These are phyloP conservation scores for Magnusiomyces clavatus DNA, from an alignment of 1,139 yeast species.

Conservation along the genomic window DNA sequence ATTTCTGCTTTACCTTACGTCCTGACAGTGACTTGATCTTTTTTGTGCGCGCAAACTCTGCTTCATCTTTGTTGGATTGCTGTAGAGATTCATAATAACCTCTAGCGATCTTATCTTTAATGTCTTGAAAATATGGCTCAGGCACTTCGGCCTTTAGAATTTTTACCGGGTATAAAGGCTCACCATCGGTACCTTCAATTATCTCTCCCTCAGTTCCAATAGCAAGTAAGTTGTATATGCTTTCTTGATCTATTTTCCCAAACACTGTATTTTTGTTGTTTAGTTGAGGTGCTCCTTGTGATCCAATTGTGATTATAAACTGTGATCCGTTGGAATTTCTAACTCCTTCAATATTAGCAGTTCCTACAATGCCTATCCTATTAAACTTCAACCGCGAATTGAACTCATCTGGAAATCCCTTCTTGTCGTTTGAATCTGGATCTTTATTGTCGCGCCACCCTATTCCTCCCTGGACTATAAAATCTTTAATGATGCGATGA, in stretches of 20 bases:
- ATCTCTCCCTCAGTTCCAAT: constrained; percentile 31
- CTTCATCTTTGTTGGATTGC: neutral
- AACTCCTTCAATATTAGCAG: constrained; percentile 33
- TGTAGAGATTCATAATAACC: constrained; percentile 5
- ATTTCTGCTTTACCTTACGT: constrained; percentile 20
- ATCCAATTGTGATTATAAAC: constrained; percentile 49
- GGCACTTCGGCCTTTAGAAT: constrained; percentile 39
- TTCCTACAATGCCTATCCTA: constrained; percentile 51
- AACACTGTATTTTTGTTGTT: constrained; percentile 46
- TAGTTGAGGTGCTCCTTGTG: constrained; percentile 37
- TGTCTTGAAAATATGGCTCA: constrained; percentile 45
- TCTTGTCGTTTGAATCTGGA: constrained; percentile 27
- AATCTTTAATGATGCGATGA: constrained; percentile 35
- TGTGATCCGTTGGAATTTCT: constrained; percentile 36
- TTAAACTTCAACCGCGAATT: constrained; percentile 49
- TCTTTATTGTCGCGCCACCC: constrained; percentile 33
- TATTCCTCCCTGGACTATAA: constrained; percentile 36
- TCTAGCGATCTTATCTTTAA: constrained; percentile 21
- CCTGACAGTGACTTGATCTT: constrained; percentile 6
- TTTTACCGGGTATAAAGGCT: neutral
- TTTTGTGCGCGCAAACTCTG: neutral
- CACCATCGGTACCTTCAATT: constrained; percentile 27
- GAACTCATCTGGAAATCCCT: constrained; percentile 40
- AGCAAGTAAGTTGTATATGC: constrained; percentile 46
- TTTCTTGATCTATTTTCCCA: constrained; percentile 57